Percentiles rank a stretch among this genome's conserved stretches.
phyloP scores from a whole-genome alignment of 805 yeast species.

The Candida sithepensis region DNA sequence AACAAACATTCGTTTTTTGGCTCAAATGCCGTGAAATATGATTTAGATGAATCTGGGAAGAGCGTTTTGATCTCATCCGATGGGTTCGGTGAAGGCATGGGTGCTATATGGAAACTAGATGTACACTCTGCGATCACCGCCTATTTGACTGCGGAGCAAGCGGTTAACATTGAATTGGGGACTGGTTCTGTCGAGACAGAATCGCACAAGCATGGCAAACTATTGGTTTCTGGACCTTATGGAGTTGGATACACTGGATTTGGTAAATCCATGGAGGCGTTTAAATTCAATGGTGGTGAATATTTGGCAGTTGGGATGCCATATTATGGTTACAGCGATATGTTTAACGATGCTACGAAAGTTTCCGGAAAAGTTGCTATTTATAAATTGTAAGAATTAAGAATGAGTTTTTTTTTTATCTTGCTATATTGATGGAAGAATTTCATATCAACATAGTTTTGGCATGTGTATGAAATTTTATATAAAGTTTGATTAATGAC shows the following conservation, averaged over 20 bases:
- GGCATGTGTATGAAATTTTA: no score
- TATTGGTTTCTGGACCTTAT: slow-evolving; percentile 21
- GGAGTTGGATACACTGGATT: slow-evolving; percentile 39
- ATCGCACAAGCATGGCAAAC: slow-evolving; percentile 6
- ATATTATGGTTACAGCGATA: slow-evolving; percentile 20
- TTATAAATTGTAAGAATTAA: slow-evolving; percentile 5
- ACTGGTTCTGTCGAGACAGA: slow-evolving; percentile 1
- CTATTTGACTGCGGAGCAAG: neutral
- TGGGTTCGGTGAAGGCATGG: slow-evolving; percentile 33
- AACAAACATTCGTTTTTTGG: slow-evolving; percentile 21
- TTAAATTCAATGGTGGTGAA: slow-evolving; percentile 12
- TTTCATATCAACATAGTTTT: no score
- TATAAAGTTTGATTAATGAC: no score
- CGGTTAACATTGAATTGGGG: slow-evolving; percentile 3
- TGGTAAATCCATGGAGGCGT: slow-evolving; percentile 36
- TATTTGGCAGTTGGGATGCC: slow-evolving; percentile 37
- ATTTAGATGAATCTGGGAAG: slow-evolving; percentile 2
- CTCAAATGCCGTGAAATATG: slow-evolving; percentile 6
- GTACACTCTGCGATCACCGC: slow-evolving; percentile 14
- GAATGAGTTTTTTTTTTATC: neutral
- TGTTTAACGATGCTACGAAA: slow-evolving; percentile 20
- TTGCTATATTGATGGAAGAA: neutral
- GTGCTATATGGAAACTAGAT: slow-evolving; percentile 43
- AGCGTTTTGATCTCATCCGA: slow-evolving; percentile 36
- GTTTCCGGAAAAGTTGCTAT: slow-evolving; percentile 33